Evolutionary conservation across 2,329 filamentous ascomycete genomes (phyloP).

Genomic region (Alternaria arborescens): DNA sequence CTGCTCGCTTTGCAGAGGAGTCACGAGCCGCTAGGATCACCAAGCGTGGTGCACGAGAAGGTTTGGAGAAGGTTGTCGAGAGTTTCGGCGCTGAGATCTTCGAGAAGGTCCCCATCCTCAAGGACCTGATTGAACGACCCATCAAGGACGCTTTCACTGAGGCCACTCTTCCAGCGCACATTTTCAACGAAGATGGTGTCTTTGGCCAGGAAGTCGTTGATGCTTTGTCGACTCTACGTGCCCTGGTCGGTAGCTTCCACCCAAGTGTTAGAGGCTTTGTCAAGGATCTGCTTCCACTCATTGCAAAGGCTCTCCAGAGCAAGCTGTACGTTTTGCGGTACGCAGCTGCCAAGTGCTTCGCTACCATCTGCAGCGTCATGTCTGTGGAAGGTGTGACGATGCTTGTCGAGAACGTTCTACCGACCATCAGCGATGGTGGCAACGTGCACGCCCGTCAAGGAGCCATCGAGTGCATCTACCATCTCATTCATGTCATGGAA

Average conservation of each 20-base stretch:
- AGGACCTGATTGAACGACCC: constrained; percentile 81
- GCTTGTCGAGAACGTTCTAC: constrained; percentile 89
- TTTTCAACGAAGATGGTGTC: constrained; percentile 74
- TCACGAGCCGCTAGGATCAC: constrained; percentile 89
- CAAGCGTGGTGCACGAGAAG: constrained; percentile 90
- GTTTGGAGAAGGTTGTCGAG: constrained; percentile 83
- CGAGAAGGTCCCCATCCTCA: constrained; percentile 83
- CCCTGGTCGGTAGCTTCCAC: constrained; percentile 90
- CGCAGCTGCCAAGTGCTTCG: constrained; percentile 95
- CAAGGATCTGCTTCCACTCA: constrained; percentile 80
- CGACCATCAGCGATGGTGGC: constrained; percentile 87
- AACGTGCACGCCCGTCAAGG: constrained; percentile 92
- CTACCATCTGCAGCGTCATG: constrained; percentile 96
- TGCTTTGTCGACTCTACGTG: constrained; percentile 89
- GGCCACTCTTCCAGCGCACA: constrained; percentile 72
- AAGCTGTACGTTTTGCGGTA: constrained; percentile 92
- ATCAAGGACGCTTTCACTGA: constrained; percentile 76
- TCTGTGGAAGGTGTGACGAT: constrained; percentile 95
- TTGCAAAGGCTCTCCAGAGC: constrained; percentile 88
- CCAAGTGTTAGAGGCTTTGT: constrained; percentile 79
- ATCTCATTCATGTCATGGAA: constrained; percentile 98
- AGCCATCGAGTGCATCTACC: constrained; percentile 93
- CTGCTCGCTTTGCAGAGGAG: constrained; percentile 87
- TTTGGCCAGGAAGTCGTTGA: constrained; percentile 94
- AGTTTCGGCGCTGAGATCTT: constrained; percentile 82